Percentiles rank a stretch among this genome's conserved stretches.
Evolutionary conservation across 2,329 filamentous ascomycete species (phyloP).

Genomic region (Podosphaera fusca): DNA sequence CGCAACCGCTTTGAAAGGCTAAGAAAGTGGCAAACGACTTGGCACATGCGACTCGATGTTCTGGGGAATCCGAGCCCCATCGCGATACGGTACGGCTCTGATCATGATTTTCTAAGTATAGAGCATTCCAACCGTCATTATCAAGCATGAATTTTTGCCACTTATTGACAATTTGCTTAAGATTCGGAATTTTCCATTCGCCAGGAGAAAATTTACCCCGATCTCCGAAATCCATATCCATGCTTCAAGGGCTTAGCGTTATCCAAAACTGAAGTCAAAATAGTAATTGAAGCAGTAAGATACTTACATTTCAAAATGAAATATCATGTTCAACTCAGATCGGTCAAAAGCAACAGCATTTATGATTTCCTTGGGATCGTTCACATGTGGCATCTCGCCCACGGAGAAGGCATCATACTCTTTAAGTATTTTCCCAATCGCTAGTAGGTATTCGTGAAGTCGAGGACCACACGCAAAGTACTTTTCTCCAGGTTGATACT

Average conservation of each 20-base stretch:
- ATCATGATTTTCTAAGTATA: slow-evolving; percentile 36
- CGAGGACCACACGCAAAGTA: slow-evolving; percentile 33
- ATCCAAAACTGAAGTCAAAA: not conserved
- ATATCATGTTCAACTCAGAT: slow-evolving; percentile 46
- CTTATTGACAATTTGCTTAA: slow-evolving; percentile 24
- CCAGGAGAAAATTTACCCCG: slow-evolving; percentile 23
- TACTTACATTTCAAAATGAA: slow-evolving; percentile 41
- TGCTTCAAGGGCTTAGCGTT: slow-evolving; percentile 12
- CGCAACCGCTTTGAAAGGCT: slow-evolving; percentile 26
- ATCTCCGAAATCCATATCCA: slow-evolving; percentile 26
- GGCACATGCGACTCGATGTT: slow-evolving; percentile 20
- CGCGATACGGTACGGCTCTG: slow-evolving; percentile 27
- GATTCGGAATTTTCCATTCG: slow-evolving; percentile 16
- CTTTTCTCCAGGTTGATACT: slow-evolving; percentile 26
- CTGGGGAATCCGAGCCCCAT: slow-evolving; percentile 21
- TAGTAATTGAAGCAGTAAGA: not conserved
- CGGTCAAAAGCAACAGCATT: slow-evolving; percentile 30
- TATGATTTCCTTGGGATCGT: slow-evolving; percentile 25
- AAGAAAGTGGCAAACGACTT: slow-evolving; percentile 32
- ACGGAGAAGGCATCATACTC: slow-evolving; percentile 28
- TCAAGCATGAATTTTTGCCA: slow-evolving; percentile 28
- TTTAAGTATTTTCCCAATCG: slow-evolving; percentile 23
- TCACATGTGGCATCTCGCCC: slow-evolving; percentile 24
- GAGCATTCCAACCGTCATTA: slow-evolving; percentile 31
- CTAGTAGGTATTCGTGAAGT: slow-evolving; percentile 27